A percentile compares a stretch with the other conserved stretches of the same genome.
Evolutionary conservation across 2,329 filamentous ascomycete species (phyloP).

Genomic region (Pseudogymnoascus sp.): DNA sequence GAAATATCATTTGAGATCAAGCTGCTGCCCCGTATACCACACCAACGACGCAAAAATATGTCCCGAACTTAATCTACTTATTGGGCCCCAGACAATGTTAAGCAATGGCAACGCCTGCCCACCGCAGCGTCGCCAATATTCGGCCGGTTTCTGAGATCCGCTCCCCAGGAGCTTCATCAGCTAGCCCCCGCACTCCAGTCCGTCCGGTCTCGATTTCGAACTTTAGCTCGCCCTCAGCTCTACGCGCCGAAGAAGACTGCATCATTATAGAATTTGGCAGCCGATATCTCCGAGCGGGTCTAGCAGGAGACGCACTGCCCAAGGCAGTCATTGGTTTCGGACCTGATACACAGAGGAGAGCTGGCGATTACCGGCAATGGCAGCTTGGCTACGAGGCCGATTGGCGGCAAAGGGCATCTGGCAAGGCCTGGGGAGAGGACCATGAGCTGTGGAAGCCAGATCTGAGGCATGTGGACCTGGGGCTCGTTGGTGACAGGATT

Average conservation of each 20-base stretch:
- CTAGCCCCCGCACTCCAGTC: conserved; percentile 52
- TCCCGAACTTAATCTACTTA: not conserved
- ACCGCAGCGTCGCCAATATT: conserved; percentile 52
- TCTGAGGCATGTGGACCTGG: conserved; percentile 63
- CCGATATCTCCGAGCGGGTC: conserved; percentile 70
- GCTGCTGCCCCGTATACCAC: not conserved
- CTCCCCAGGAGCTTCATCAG: conserved; percentile 24
- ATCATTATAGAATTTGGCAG: conserved; percentile 77
- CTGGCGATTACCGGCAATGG: conserved; percentile 75
- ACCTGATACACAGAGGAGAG: conserved; percentile 66
- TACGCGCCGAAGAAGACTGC: conserved; percentile 73
- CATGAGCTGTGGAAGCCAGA: conserved; percentile 75
- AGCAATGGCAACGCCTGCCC: conserved; percentile 35
- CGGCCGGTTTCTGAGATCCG: conserved; percentile 25
- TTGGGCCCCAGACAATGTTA: not conserved
- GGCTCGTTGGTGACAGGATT: conserved; percentile 75
- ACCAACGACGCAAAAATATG: conserved; percentile 1
- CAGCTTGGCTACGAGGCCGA: conserved; percentile 42
- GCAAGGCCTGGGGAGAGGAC: conserved; percentile 51
- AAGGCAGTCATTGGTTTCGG: conserved; percentile 64
- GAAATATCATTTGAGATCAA: not conserved
- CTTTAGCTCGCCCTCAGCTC: conserved; percentile 51
- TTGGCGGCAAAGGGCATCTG: conserved; percentile 39
- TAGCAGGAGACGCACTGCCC: conserved; percentile 73
- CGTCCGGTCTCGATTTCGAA: conserved; percentile 41